Evolutionary conservation across 805 yeast genomes (phyloP).

Genomic region (Priceomyces haplophilus): DNA sequence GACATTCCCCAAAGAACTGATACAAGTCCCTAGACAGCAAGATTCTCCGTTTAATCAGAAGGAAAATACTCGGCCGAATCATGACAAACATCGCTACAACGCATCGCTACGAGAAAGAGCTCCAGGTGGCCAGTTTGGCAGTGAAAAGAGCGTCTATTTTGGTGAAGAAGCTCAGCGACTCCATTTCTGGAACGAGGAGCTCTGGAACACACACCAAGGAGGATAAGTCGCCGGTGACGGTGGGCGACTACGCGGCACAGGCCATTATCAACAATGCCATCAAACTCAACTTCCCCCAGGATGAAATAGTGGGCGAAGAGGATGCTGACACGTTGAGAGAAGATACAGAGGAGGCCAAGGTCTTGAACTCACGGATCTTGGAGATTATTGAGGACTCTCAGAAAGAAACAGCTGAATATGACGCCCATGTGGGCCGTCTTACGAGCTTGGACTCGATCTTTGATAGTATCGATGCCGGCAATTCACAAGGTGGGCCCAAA

Average conservation of each 20-base stretch:
- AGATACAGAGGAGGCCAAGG: constrained; percentile 38
- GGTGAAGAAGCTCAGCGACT: constrained; percentile 64
- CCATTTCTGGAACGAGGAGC: constrained; percentile 43
- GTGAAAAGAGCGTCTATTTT: constrained; percentile 82
- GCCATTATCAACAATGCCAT: constrained; percentile 87
- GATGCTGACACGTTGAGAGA: constrained; percentile 64
- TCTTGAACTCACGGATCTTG: constrained; percentile 54
- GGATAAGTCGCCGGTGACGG: constrained; percentile 92
- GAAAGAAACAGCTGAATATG: constrained; percentile 31
- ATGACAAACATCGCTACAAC: background rate
- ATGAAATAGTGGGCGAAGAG: constrained; percentile 88
- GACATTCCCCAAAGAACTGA: background rate
- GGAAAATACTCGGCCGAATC: background rate
- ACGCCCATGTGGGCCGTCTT: constrained; percentile 40
- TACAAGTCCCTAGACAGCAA: background rate
- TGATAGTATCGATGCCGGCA: constrained; percentile 73
- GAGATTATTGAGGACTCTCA: constrained; percentile 57
- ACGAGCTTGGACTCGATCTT: constrained; percentile 48
- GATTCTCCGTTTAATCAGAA: background rate
- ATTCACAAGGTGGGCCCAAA: constrained; percentile 68
- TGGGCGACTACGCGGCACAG: constrained; percentile 96
- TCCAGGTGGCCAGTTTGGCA: constrained; percentile 80
- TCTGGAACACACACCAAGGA: constrained; percentile 68
- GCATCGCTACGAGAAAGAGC: constrained; percentile 58
- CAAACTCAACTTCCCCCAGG: constrained; percentile 72